Base-by-base conservation (phyloP, 1,139 yeast genomes). In the Magnusiomyces suaveolens region DNA sequence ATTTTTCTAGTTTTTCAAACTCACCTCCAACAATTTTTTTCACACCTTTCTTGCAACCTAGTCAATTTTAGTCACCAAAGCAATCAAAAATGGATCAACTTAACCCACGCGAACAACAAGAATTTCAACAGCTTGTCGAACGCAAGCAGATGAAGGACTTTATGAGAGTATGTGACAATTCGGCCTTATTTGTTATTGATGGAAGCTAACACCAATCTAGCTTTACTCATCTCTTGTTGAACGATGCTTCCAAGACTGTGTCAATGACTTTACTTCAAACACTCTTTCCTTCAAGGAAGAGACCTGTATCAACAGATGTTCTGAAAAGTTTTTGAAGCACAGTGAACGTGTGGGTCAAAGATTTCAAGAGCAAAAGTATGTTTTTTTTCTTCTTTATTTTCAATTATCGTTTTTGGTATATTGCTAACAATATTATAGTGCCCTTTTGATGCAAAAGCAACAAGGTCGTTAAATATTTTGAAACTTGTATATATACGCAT, bases 131-230 rank as follows among this genome's bases (percentile, higher is more conserved):
- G 72, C 78, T 90, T 63, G 95, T 90, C 63, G 97, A 90, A 75
- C 92, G 87, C 71, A 92, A 92, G 80, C 98, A 92, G 75, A 89
- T 92, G 97, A 87, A 87, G 74, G 98, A 92, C 72, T 92, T 90
- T 83, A 90, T 90, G 97, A 84, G 94, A 71, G 81, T 81, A 62
- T 52, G 73, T 69, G 4, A 10, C n/a, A 14, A 10, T 3, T 23
- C 18, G 3, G 24, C 14, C 24, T 24, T 18, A 43, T 4, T 43
- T 24, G 47, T 18, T 43, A 3, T 14, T 20, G 18, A 14, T 12
- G 26, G 16, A 24, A 2, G 41, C n/a, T 23, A n/a, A 38, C 43
- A 16, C 4, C 6, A 10, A 16, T 25, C 18, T 44, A 70, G 75
- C 76, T 84, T 54, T 92, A 92, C 80, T 89, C 97, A 61, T 85